Conservation (phyloP, 2,329 filamentous ascomycete genomes). For the Fusarium sp. region DNA sequence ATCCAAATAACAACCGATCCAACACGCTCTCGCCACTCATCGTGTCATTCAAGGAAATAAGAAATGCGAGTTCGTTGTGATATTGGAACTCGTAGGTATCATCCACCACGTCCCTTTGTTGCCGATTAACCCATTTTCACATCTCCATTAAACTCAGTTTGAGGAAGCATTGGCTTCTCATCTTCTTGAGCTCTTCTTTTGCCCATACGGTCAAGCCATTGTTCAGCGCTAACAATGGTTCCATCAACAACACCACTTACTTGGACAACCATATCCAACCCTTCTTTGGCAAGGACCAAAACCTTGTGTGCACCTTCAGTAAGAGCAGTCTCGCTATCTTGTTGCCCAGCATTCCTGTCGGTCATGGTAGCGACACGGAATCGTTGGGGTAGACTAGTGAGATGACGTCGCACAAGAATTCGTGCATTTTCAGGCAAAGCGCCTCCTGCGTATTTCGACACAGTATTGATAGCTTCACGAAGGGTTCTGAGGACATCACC, state of each 20-base stretch:
- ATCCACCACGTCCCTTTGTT: conserved; percentile 13
- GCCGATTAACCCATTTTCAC: conserved; percentile 47
- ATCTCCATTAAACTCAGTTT: conserved; percentile 42
- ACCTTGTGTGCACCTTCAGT: conserved; percentile 78
- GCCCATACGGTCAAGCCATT: conserved; percentile 87
- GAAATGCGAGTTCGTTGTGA: conserved; percentile 16
- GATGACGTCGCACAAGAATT: conserved; percentile 83
- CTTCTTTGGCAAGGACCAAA: conserved; percentile 87
- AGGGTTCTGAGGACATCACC: conserved; percentile 81
- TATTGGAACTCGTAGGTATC: conserved; percentile 24
- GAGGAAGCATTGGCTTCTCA: conserved; percentile 46
- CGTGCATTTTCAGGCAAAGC: conserved; percentile 90
- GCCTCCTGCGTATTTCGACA: conserved; percentile 91
- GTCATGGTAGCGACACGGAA: conserved; percentile 78
- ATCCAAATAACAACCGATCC: conserved; percentile 10
- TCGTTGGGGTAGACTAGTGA: conserved; percentile 85
- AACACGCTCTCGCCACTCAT: conserved; percentile 16
- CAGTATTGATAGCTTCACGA: conserved; percentile 83
- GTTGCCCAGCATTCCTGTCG: conserved; percentile 42
- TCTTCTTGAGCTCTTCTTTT: conserved; percentile 49
- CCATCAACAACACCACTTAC: conserved; percentile 89
- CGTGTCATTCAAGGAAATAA: conserved; percentile 8
- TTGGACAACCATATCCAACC: conserved; percentile 93
- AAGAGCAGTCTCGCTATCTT: conserved; percentile 54
- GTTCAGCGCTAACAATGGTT: conserved; percentile 89